A percentile compares a stretch with the other conserved stretches of the same genome.
Conservation (phyloP, 768 basidiomycete genomes). For the Trametes punicea region DNA sequence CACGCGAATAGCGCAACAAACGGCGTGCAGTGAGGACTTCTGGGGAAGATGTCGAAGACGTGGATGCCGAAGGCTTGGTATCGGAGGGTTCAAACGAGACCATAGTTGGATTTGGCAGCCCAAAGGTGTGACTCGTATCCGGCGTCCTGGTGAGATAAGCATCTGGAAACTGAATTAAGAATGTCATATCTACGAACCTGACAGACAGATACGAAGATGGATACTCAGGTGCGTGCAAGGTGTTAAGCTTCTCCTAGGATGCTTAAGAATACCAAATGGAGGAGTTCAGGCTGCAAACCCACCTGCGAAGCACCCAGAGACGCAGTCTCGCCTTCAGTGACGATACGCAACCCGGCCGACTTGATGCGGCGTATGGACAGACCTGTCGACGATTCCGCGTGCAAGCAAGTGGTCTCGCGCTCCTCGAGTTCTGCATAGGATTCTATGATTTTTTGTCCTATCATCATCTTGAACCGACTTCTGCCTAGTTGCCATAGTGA, state of each 20-base stretch:
- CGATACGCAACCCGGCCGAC: constrained; percentile 17
- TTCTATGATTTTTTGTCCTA: constrained; percentile 17
- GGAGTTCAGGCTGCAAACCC: not conserved
- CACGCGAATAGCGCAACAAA: constrained; percentile 41
- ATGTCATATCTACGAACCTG: not conserved
- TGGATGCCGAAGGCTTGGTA: not conserved
- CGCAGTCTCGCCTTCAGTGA: constrained; percentile 14
- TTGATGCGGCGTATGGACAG: constrained; percentile 15
- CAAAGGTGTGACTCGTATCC: constrained; percentile 25
- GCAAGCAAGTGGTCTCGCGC: not conserved
- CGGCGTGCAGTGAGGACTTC: constrained; percentile 23
- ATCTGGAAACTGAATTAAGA: not conserved
- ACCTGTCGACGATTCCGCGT: constrained; percentile 3
- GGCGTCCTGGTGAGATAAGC: constrained; percentile 13
- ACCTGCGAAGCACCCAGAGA: constrained; percentile 1
- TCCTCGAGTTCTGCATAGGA: constrained; percentile 1
- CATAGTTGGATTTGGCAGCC: constrained; percentile 20
- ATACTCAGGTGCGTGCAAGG: not conserved
- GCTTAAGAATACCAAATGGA: not conserved
- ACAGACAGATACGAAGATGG: constrained; percentile 6
- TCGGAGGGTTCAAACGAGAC: not conserved
- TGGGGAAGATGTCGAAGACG: not conserved
- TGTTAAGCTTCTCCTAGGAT: not conserved
- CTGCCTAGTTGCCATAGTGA: not conserved
- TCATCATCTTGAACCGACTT: constrained; percentile 1